phyloP scores from a whole-genome alignment of 2,329 filamentous ascomycete genomes.

The Biscogniauxia mediterranea region DNA sequence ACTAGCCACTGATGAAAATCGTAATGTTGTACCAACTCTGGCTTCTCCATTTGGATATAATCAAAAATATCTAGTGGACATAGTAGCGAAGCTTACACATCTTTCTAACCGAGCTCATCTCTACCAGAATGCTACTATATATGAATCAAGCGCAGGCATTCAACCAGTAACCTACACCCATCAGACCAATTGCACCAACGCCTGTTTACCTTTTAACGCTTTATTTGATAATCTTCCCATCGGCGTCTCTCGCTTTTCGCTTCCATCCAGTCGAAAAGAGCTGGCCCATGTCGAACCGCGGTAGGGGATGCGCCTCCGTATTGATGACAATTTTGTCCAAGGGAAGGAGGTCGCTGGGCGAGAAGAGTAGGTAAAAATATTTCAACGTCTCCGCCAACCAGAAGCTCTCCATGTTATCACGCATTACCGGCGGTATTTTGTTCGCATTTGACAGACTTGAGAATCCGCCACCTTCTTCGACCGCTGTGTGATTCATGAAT shows the following conservation, averaged over 20 bases:
- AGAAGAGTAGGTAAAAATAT: constrained; percentile 95
- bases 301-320: constrained; percentile 90
- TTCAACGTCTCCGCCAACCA: constrained; percentile 98
- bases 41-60: too few relatives aligned
- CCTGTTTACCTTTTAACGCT: constrained; percentile 2
- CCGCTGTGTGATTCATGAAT: constrained; percentile 81
- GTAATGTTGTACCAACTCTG: too few relatives aligned
- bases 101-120: neutral
- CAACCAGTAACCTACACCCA: neutral
- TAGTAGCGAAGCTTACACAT: too few relatives aligned
- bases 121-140: neutral
- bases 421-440: constrained; percentile 62
- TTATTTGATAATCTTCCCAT: constrained; percentile 38
- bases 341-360: constrained; percentile 75
- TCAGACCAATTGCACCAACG: neutral
- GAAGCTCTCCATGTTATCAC: constrained; percentile 98
- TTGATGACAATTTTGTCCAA: constrained; percentile 89
- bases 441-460: constrained; percentile 77
- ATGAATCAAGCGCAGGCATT: too few relatives aligned
- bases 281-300: constrained; percentile 77
- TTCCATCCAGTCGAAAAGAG: constrained; percentile 81
- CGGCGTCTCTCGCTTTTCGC: constrained; percentile 59
- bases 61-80: too few relatives aligned
- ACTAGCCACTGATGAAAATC: too few relatives aligned
- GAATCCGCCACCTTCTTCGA: constrained; percentile 76